These are phyloP conservation scores for Kodamaea ohmeri DNA, from an alignment of 1,139 yeast genomes.

Conservation along the genomic window DNA sequence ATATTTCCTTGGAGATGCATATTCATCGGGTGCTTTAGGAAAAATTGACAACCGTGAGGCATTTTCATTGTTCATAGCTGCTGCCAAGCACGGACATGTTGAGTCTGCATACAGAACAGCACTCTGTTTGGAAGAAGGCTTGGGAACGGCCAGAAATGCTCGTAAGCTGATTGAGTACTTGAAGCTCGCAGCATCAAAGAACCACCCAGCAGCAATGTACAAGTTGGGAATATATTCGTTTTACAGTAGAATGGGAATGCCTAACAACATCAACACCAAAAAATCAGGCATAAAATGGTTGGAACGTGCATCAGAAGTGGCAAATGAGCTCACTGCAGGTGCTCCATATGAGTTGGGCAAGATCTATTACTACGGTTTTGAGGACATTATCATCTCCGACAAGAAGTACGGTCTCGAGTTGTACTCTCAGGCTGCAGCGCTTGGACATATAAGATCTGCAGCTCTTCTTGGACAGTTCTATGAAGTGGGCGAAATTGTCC, in stretches of 20 bases:
- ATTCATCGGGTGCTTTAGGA: conserved; percentile 82
- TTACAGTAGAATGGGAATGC: conserved; percentile 79
- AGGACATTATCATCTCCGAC: conserved; percentile 85
- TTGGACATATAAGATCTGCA: conserved; percentile 81
- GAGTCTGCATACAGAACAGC: conserved; percentile 93
- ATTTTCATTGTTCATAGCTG: conserved; percentile 72
- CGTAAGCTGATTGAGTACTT: conserved; percentile 81
- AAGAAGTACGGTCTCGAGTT: conserved; percentile 80
- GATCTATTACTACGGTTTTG: conserved; percentile 78
- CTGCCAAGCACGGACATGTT: conserved; percentile 90
- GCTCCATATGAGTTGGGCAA: conserved; percentile 93
- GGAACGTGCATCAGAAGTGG: conserved; percentile 78
- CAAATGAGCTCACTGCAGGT: conserved; percentile 80
- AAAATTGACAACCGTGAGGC: conserved; percentile 81
- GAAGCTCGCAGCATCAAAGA: conserved; percentile 84
- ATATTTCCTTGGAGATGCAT: conserved; percentile 84
- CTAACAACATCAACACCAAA: conserved; percentile 64
- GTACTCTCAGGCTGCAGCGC: conserved; percentile 84
- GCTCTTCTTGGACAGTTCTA: conserved; percentile 78
- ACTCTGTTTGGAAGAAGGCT: conserved; percentile 87
- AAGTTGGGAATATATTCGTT: conserved; percentile 85
- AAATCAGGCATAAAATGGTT: conserved; percentile 93
- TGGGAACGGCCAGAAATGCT: conserved; percentile 88
- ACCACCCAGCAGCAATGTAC: conserved; percentile 95
- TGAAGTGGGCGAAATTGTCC: conserved; percentile 78